Base-by-base conservation (phyloP, 192 early-diverging fungal species). In the Coemansia furcata region DNA sequence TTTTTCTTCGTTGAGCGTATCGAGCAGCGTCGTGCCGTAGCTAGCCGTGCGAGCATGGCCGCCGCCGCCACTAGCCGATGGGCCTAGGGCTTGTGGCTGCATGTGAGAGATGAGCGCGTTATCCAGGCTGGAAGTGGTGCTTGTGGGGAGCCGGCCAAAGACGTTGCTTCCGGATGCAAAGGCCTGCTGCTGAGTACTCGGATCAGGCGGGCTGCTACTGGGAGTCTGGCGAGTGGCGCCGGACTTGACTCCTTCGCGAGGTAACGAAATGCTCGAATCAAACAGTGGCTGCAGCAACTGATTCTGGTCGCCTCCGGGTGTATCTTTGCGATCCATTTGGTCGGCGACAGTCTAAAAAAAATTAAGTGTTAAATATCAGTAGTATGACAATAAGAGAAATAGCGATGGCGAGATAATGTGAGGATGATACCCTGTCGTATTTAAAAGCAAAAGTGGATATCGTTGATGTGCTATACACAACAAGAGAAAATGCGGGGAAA, bases 1-100 rank as follows among this genome's bases (percentile, higher is more conserved):
- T 38, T 66, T 71, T 33, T 74, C 75, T 43, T 82, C 80, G 66
- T 82, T 82, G 2, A 82, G 70, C 19, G 80, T 74, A 40, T 82
- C 80, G 4, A 82, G 80, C 55, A 82, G 75, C 42, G 80, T 77
- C 2, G 80, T 82, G 60, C 80, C 80, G 63, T 82, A 82, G 74
- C 74, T 77, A 32, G 74, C 80, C 5, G 74, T 82, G 38, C 80
- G 74, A 14, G 69, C 69, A 60, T 82, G 80, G 44, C 75, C 46
- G 58, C 63, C 62, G 4, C 73, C 68, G 49, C 70, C 60, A 33
- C 61, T 42, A 38, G 29, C 58, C 4, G 59, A 38, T 15, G 62
- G 6, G 62, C 9, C 26, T 40, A 17, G 30, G 30, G 21, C 23
- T 42, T 33, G 65, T 54, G 19, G 46, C 9, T 23, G 59, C 47